phyloP scores from a whole-genome alignment of 176 grass and related monocot genomes.

The Eragrostis curvula region DNA sequence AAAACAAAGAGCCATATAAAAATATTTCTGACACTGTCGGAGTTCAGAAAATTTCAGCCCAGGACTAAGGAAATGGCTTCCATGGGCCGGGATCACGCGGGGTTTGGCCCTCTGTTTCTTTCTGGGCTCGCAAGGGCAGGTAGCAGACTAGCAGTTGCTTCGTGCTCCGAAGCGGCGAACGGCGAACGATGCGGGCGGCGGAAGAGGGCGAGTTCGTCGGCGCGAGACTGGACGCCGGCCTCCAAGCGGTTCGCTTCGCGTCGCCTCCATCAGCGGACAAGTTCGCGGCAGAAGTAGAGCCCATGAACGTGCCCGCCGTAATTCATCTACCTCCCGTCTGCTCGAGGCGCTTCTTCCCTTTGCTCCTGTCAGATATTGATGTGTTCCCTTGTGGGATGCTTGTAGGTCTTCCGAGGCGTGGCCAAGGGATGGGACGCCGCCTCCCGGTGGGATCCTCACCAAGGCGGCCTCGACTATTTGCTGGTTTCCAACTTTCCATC shows the following conservation, averaged over 20 bases:
- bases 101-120: neutral
- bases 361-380: constrained; percentile 18
- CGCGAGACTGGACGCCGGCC: constrained; percentile 35
- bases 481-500: constrained; percentile 57
- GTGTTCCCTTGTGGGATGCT: neutral
- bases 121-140: neutral
- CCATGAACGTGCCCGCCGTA: constrained; percentile 66
- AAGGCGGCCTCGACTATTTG: constrained; percentile 89
- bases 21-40: no score
- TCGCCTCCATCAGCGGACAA: constrained; percentile 45
- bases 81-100: neutral
- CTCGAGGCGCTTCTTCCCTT: neutral
- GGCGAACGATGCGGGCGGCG: constrained; percentile 35
- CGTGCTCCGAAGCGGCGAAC: constrained; percentile 19
- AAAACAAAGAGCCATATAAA: no score
- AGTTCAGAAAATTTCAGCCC: no score
- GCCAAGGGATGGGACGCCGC: constrained; percentile 61
- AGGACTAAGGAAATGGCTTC: neutral
- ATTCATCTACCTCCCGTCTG: constrained; percentile 3
- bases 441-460: constrained; percentile 70
- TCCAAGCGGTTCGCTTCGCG: constrained; percentile 45
- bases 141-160: neutral
- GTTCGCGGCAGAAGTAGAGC: constrained; percentile 48
- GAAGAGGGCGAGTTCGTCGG: constrained; percentile 42
- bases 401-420: constrained; percentile 67